Evolutionary conservation across 2,329 filamentous ascomycete species (phyloP).

Genomic region (Cercospora sp.): DNA sequence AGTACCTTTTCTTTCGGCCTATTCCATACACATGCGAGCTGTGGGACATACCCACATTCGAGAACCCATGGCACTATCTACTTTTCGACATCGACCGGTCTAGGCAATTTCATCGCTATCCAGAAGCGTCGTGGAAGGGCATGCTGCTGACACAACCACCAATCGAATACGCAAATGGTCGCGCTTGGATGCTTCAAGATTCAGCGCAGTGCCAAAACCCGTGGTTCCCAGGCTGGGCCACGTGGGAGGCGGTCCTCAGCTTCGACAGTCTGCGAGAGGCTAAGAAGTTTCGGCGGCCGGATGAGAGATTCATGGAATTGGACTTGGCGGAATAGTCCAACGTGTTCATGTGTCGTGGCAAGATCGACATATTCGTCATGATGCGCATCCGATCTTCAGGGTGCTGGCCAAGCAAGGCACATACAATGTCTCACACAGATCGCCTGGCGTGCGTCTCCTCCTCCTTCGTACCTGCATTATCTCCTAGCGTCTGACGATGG

Average conservation of each 20-base stretch:
- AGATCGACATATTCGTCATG: too few relatives aligned
- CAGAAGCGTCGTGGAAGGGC: not conserved
- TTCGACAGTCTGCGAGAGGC: not conserved
- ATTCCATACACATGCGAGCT: not conserved
- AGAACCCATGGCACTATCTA: slow-evolving; percentile 10
- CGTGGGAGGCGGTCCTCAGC: not conserved
- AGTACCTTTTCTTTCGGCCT: slow-evolving; percentile 7
- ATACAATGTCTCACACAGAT: not conserved
- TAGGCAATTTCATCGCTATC: not conserved
- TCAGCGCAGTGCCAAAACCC: too few relatives aligned
- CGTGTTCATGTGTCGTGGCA: not conserved
- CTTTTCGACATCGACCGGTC: not conserved
- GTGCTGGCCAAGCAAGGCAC: not conserved
- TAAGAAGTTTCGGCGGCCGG: not conserved
- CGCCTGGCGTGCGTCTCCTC: not conserved
- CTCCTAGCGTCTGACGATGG: not conserved
- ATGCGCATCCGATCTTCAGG: too few relatives aligned
- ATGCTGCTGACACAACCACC: slow-evolving; percentile 6
- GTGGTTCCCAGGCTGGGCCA: not conserved
- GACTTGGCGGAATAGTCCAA: not conserved
- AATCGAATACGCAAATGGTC: not conserved
- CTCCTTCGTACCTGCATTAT: not conserved
- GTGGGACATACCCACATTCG: not conserved
- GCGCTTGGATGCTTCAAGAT: not conserved
- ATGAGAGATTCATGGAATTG: slow-evolving; percentile 1